Evolutionary conservation across 2,329 filamentous ascomycete genomes (phyloP).

Genomic region (Gaeumannomyces sp.): DNA sequence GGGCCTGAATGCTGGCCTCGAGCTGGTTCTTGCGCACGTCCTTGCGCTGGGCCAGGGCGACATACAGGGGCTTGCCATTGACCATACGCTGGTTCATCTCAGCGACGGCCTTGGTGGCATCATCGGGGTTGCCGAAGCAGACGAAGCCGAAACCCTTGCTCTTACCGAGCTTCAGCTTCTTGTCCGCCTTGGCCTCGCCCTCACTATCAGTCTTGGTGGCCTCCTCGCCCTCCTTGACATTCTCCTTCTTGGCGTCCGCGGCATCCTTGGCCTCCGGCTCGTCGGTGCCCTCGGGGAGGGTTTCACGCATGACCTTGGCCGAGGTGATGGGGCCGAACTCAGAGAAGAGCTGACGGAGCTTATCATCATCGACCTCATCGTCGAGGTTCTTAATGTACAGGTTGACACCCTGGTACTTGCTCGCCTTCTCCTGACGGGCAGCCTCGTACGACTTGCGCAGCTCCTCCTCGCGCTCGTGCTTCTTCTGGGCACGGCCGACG

Average conservation of each 20-base stretch:
- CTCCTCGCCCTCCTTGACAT: slow-evolving; percentile 39
- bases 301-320: slow-evolving; percentile 98
- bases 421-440: slow-evolving; percentile 94
- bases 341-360: slow-evolving; percentile 88
- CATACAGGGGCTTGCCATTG: slow-evolving; percentile 92
- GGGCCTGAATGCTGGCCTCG: slow-evolving; percentile 97
- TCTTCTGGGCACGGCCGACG: slow-evolving; percentile 98
- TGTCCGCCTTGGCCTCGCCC: slow-evolving; percentile 55
- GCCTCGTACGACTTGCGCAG: slow-evolving; percentile 98
- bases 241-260: slow-evolving; percentile 42
- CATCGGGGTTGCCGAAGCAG: slow-evolving; percentile 99
- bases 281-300: slow-evolving; percentile 50
- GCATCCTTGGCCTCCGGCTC: slow-evolving; percentile 46
- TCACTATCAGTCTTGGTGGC: slow-evolving; percentile 49
- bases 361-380: slow-evolving; percentile 96
- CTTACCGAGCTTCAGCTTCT: slow-evolving; percentile 74
- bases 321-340: slow-evolving; percentile 94
- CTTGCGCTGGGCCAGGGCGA: slow-evolving; percentile 97
- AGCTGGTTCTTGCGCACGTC: slow-evolving; percentile 99
- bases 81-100: slow-evolving; percentile 99
- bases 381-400: slow-evolving; percentile 99
- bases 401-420: slow-evolving; percentile 99
- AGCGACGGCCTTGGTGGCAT: slow-evolving; percentile 96
- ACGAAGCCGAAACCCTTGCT: slow-evolving; percentile 99
- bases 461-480: slow-evolving; percentile 99